These are phyloP conservation scores for Erigeron canadensis DNA, from an alignment of 129 eudicot genomes.

Conservation along the genomic window DNA sequence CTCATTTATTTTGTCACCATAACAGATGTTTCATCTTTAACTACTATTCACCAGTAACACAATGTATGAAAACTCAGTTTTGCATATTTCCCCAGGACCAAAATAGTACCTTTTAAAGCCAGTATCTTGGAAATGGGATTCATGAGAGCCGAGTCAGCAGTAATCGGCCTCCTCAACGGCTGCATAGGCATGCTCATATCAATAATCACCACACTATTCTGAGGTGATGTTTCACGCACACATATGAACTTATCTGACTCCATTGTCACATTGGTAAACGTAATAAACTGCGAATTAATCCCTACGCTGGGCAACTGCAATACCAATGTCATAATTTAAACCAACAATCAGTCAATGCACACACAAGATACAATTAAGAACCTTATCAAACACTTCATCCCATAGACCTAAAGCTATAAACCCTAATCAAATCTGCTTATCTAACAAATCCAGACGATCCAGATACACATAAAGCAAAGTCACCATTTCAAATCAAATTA, in stretches of 20 bases:
- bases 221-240: constrained; percentile 95
- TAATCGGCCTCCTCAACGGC: constrained; percentile 92
- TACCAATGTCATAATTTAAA: constrained; percentile 19
- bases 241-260: constrained; percentile 96
- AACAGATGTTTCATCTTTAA: not conserved
- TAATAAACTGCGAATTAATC: constrained; percentile 87
- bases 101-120: constrained; percentile 71
- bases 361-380: not conserved
- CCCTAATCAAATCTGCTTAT: constrained; percentile 14
- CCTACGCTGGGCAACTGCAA: constrained; percentile 93
- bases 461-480: constrained; percentile 12
- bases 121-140: constrained; percentile 83
- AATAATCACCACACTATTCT: constrained; percentile 88
- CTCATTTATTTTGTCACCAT: not conserved
- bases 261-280: constrained; percentile 96
- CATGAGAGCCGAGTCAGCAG: constrained; percentile 97
- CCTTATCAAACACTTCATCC: constrained; percentile 4
- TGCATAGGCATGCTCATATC: constrained; percentile 96
- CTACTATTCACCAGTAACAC: not conserved
- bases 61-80: not conserved
- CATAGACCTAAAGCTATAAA: constrained; percentile 34
- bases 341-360: constrained; percentile 8
- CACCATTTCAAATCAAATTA: constrained; percentile 21
- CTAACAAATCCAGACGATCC: constrained; percentile 24
- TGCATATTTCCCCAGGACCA: constrained; percentile 8